A percentile compares a stretch with the other conserved stretches of the same genome.
Conservation (phyloP, 441 rosid genomes). For the Melastoma candidum region DNA sequence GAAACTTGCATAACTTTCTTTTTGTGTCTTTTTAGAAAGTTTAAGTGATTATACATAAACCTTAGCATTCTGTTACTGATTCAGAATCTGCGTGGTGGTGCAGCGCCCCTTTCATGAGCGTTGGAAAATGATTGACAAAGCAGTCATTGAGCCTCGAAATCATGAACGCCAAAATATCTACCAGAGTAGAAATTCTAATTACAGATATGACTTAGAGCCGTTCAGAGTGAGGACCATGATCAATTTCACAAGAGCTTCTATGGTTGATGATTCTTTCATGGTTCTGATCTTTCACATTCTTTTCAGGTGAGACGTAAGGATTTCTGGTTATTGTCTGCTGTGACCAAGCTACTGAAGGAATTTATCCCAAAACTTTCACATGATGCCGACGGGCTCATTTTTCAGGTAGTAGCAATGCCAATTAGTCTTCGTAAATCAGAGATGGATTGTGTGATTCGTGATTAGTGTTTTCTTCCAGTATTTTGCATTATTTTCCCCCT, state of each 20-base stretch:
- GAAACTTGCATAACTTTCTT: no score
- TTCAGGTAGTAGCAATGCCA: constrained; percentile 56
- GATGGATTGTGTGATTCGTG: no score
- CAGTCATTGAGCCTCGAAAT: constrained; percentile 91
- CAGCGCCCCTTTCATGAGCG: constrained; percentile 97
- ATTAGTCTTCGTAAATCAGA: no score
- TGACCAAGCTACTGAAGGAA: constrained; percentile 72
- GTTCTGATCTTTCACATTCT: neutral
- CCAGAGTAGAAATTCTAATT: constrained; percentile 56
- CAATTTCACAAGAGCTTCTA: neutral
- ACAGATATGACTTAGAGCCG: constrained; percentile 91
- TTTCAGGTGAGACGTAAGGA: constrained; percentile 93
- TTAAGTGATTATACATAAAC: no score
- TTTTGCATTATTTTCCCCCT: no score
- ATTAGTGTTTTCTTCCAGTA: no score
- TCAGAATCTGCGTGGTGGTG: constrained; percentile 19
- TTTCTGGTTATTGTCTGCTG: constrained; percentile 95
- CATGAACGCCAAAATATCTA: constrained; percentile 63
- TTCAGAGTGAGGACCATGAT: constrained; percentile 61
- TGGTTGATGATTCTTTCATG: neutral
- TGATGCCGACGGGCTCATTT: constrained; percentile 96
- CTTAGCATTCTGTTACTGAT: no score
- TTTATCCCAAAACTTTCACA: constrained; percentile 96
- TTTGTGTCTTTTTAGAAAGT: no score
- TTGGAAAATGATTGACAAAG: constrained; percentile 96